Conservation (phyloP, 768 basidiomycete genomes). For the Agaricus sinodeliciosus region DNA sequence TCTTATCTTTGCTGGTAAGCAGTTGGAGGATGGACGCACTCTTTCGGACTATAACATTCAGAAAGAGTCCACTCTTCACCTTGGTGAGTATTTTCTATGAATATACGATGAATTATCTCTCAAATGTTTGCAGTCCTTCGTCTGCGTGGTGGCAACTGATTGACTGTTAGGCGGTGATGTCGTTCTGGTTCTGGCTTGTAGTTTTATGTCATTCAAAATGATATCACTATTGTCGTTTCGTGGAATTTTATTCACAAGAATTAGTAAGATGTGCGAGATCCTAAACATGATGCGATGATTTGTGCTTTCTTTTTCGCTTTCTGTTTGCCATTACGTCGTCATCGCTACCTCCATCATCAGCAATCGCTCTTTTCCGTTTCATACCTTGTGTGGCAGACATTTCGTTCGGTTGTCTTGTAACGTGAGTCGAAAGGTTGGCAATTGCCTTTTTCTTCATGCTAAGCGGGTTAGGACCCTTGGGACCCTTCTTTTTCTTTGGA, state of each 20-base stretch:
- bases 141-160: slow-evolving; percentile 63
- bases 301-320: slow-evolving; percentile 17
- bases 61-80: slow-evolving; percentile 67
- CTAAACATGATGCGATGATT: background rate
- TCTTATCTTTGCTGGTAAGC: slow-evolving; percentile 77
- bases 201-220: background rate
- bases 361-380: slow-evolving; percentile 21
- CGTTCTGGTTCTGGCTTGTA: background rate
- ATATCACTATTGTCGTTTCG: background rate
- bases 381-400: slow-evolving; percentile 14
- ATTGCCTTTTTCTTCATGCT: slow-evolving; percentile 77
- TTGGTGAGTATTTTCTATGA: slow-evolving; percentile 22
- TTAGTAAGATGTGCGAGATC: background rate
- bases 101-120: background rate
- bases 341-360: slow-evolving; percentile 12
- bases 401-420: slow-evolving; percentile 21
- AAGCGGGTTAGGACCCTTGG: slow-evolving; percentile 88
- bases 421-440: slow-evolving; percentile 33
- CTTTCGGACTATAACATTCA: slow-evolving; percentile 75
- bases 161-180: background rate
- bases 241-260: background rate
- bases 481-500: slow-evolving; percentile 58
- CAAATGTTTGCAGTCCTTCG: slow-evolving; percentile 45
- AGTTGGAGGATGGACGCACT: slow-evolving; percentile 73
- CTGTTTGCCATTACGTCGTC: background rate